These are phyloP conservation scores for Magnaporthiopsis poae DNA, from an alignment of 2,329 filamentous ascomycete genomes.

Conservation along the genomic window DNA sequence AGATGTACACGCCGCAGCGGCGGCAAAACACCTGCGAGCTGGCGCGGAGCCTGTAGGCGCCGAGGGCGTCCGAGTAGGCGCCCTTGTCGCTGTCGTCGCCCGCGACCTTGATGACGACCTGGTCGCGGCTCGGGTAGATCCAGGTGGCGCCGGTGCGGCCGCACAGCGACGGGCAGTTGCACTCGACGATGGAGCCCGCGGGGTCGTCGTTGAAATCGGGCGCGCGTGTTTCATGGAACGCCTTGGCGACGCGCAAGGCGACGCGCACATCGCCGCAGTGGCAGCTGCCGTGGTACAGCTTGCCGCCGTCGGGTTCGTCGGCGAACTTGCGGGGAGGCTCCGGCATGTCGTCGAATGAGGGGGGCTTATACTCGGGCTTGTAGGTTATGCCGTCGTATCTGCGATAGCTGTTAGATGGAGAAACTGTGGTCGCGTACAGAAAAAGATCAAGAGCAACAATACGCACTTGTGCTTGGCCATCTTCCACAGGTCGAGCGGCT, in stretches of 20 bases:
- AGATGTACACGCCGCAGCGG: conserved; percentile 35
- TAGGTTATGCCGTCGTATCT: conserved; percentile 30
- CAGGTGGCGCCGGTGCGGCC: conserved; percentile 33
- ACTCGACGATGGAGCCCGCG: conserved; percentile 25
- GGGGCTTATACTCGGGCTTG: conserved; percentile 24
- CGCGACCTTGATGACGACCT: conserved; percentile 30
- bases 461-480: conserved; percentile 28
- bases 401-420: no score
- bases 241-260: conserved; percentile 29
- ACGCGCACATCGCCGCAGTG: conserved; percentile 42
- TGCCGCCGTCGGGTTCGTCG: conserved; percentile 24
- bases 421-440: no score
- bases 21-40: conserved; percentile 38
- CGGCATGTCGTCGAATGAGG: conserved; percentile 28
- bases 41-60: conserved; percentile 12
- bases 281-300: conserved; percentile 39
- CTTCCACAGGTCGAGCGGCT: conserved; percentile 29
- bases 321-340: conserved; percentile 24
- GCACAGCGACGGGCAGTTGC: conserved; percentile 42
- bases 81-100: conserved; percentile 17
- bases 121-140: conserved; percentile 30
- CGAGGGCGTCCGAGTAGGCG: conserved; percentile 20
- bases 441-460: no score
- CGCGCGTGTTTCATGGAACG: conserved; percentile 24
- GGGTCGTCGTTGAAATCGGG: conserved; percentile 14